phyloP scores from a whole-genome alignment of 2,329 filamentous ascomycete genomes.

The Pezicula neosporulosa region DNA sequence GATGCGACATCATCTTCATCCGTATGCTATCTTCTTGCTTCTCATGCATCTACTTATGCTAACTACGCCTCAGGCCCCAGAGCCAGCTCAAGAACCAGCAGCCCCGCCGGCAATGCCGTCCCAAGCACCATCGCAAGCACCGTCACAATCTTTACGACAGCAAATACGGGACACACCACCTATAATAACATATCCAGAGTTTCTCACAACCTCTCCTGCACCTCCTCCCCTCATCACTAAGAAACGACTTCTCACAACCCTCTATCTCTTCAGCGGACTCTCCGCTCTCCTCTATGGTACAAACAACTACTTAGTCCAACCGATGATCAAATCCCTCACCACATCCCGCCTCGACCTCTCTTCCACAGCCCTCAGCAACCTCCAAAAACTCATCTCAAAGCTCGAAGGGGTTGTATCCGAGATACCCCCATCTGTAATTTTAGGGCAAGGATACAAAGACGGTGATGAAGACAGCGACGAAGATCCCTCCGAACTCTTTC shows the following conservation, averaged over 20 bases:
- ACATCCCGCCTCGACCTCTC: conserved; percentile 50
- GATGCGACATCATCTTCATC: conserved; percentile 18
- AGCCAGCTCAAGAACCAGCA: conserved; percentile 31
- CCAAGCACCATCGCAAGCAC: conserved; percentile 20
- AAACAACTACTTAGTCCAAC: conserved; percentile 65
- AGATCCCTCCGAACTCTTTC: conserved; percentile 75
- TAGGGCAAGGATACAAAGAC: conserved; percentile 23
- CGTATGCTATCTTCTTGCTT: neutral
- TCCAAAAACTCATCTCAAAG: conserved; percentile 46
- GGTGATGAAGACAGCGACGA: conserved; percentile 40
- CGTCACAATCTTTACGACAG: conserved; percentile 26
- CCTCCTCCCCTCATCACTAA: conserved; percentile 62
- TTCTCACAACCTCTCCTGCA: conserved; percentile 53
- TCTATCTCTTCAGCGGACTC: conserved; percentile 54
- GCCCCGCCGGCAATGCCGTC: conserved; percentile 40
- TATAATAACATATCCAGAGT: conserved; percentile 69
- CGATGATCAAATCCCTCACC: conserved; percentile 48
- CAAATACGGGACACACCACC: conserved; percentile 31
- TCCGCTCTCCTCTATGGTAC: conserved; percentile 68
- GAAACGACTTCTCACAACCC: conserved; percentile 52
- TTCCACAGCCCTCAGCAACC: conserved; percentile 42
- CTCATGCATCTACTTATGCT: conserved; percentile 6
- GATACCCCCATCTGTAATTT: conserved; percentile 39
- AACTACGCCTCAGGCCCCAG: conserved; percentile 29
- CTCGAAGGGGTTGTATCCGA: conserved; percentile 58